Conservation (phyloP, 2,329 filamentous ascomycete genomes). For the Malbranchea cinnamomea region DNA sequence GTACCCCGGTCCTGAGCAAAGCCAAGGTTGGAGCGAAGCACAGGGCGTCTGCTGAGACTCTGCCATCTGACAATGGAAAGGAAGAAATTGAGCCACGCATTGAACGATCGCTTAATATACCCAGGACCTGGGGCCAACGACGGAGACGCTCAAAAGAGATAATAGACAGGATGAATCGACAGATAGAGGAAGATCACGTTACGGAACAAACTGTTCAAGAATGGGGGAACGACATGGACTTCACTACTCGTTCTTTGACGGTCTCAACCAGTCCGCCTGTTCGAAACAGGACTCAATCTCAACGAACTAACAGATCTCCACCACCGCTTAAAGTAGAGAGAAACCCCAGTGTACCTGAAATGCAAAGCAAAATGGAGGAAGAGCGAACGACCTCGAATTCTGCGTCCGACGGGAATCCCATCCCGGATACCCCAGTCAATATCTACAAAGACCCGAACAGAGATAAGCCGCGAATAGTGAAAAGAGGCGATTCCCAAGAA, state of each 20-base stretch:
- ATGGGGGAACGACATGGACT: conserved; percentile 16
- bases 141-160: conserved; percentile 20
- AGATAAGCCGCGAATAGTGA: conserved; percentile 15
- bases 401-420: conserved; percentile 14
- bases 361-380: conserved; percentile 6
- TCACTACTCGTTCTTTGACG: conserved; percentile 16
- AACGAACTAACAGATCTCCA: conserved; percentile 10
- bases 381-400: conserved; percentile 9
- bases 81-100: conserved; percentile 14
- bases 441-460: conserved; percentile 21
- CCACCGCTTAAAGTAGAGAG: conserved; percentile 10
- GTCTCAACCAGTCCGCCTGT: conserved; percentile 19
- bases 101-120: conserved; percentile 23
- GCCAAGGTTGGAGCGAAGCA: conserved; percentile 18
- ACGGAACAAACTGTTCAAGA: conserved; percentile 10
- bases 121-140: conserved; percentile 22
- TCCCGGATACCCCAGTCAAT: conserved; percentile 25
- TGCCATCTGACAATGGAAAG: conserved; percentile 11
- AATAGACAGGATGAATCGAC: conserved; percentile 18
- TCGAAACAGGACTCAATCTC: conserved; percentile 13
- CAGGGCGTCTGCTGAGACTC: conserved; percentile 21
- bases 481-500: conserved; percentile 25
- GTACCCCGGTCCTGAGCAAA: conserved; percentile 27
- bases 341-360: conserved; percentile 7
- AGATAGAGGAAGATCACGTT: conserved; percentile 12